phyloP scores from a whole-genome alignment of 2,329 filamentous ascomycete genomes.

The Clarireedia homoeocarpa region DNA sequence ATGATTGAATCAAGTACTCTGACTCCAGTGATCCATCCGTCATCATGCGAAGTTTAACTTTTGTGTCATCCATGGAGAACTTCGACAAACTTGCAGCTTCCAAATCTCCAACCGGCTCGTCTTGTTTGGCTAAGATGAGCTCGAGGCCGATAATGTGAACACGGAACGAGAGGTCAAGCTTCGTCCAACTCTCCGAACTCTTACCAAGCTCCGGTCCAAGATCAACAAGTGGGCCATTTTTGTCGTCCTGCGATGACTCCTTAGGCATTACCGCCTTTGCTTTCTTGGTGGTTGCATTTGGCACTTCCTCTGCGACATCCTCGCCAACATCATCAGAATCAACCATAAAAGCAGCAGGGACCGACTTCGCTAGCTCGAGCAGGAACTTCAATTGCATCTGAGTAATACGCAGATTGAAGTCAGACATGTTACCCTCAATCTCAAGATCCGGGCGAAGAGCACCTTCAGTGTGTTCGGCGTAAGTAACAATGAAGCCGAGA shows the following conservation, averaged over 20 bases:
- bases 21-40: conserved; percentile 88
- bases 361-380: conserved; percentile 76
- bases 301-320: conserved; percentile 68
- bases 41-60: conserved; percentile 85
- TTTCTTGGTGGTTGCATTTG: conserved; percentile 34
- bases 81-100: conserved; percentile 79
- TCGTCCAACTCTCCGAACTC: conserved; percentile 73
- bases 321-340: conserved; percentile 65
- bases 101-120: conserved; percentile 70
- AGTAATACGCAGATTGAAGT: conserved; percentile 83
- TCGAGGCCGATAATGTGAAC: conserved; percentile 84
- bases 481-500: conserved; percentile 83
- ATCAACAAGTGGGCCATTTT: conserved; percentile 39
- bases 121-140: conserved; percentile 67
- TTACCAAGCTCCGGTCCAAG: conserved; percentile 64
- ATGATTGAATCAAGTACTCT: conserved; percentile 86
- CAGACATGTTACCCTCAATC: conserved; percentile 84
- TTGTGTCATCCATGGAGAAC: conserved; percentile 90
- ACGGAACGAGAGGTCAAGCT: conserved; percentile 85
- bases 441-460: conserved; percentile 82
- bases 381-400: conserved; percentile 88
- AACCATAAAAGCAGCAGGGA: conserved; percentile 78
- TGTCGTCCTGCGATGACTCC: conserved; percentile 19
- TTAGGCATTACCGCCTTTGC: conserved; percentile 16
- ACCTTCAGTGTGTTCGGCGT: conserved; percentile 75